These are phyloP conservation scores for Diaporthe vexans DNA, from an alignment of 2,329 filamentous ascomycete species.

Conservation along the genomic window DNA sequence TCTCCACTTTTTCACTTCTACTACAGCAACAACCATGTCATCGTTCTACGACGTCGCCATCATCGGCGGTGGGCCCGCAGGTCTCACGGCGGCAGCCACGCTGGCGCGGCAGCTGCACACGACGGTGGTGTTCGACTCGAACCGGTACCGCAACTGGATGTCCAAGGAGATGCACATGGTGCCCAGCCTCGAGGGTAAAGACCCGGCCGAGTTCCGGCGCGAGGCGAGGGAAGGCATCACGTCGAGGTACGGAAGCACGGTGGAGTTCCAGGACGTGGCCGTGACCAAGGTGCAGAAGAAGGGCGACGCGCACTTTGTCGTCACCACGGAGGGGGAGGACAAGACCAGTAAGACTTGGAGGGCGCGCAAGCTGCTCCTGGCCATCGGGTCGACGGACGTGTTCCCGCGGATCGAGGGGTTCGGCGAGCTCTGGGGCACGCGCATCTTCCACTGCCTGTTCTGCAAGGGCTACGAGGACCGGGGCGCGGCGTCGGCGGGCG, in stretches of 20 bases:
- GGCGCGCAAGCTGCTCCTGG: conserved; percentile 68
- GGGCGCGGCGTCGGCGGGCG: conserved; percentile 58
- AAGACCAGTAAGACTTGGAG: conserved; percentile 52
- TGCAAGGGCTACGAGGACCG: conserved; percentile 73
- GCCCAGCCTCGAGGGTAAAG: conserved; percentile 54
- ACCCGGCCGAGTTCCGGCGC: conserved; percentile 52
- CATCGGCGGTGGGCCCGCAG: conserved; percentile 66
- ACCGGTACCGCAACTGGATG: conserved; percentile 63
- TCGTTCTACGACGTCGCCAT: conserved; percentile 54
- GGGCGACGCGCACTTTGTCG: conserved; percentile 50
- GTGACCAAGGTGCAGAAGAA: conserved; percentile 48
- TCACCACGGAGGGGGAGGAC: conserved; percentile 55
- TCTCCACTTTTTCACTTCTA: not conserved
- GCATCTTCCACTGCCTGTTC: conserved; percentile 70
- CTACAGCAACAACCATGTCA: conserved; percentile 2
- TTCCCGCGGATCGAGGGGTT: conserved; percentile 67
- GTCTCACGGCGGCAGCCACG: conserved; percentile 61
- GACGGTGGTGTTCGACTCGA: conserved; percentile 63
- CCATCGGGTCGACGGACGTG: conserved; percentile 65
- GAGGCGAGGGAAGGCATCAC: conserved; percentile 51
- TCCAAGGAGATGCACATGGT: conserved; percentile 64
- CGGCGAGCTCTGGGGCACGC: conserved; percentile 63
- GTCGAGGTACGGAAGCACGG: conserved; percentile 51
- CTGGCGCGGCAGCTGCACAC: conserved; percentile 65
- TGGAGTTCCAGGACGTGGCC: conserved; percentile 50